A percentile compares a stretch with the other conserved stretches of the same genome.
Evolutionary conservation across 2,329 filamentous ascomycete genomes (phyloP).

Genomic region (Neophaeococcomyces aloes): DNA sequence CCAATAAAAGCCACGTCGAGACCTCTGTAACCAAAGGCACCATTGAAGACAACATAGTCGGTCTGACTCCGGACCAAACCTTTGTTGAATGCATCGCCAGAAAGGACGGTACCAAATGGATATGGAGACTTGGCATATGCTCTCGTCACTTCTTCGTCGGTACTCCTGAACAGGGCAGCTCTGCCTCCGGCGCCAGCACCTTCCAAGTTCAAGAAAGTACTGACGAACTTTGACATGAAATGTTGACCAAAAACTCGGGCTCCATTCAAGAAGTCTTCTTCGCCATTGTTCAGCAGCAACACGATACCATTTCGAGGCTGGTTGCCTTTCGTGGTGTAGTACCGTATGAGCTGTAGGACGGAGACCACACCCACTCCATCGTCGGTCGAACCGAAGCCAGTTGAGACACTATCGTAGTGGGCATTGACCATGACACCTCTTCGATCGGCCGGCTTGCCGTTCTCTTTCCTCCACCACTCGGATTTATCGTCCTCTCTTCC

Average conservation of each 20-base stretch:
- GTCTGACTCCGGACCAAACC: conserved; percentile 75
- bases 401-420: conserved; percentile 89
- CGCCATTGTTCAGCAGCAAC: conserved; percentile 83
- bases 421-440: conserved; percentile 87
- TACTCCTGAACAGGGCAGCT: conserved; percentile 76
- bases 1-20: conserved; percentile 87
- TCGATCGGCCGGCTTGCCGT: conserved; percentile 44
- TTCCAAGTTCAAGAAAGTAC: conserved; percentile 89
- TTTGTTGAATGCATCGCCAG: conserved; percentile 70
- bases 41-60: conserved; percentile 76
- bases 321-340: conserved; percentile 64
- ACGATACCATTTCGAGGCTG: conserved; percentile 72
- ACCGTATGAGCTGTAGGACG: conserved; percentile 71
- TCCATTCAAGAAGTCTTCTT: conserved; percentile 86
- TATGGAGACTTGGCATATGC: conserved; percentile 62
- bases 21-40: conserved; percentile 68
- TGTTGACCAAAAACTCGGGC: conserved; percentile 76
- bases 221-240: conserved; percentile 66
- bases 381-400: conserved; percentile 86
- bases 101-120: conserved; percentile 76
- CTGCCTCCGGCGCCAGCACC: conserved; percentile 86
- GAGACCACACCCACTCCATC: conserved; percentile 86
- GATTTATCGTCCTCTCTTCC: conserved; percentile 64
- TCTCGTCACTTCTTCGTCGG: conserved; percentile 73
- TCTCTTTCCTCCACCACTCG: conserved; percentile 57